Conservation (phyloP, 139 green algal genomes). For the Limnomonas spitsbergensis region DNA sequence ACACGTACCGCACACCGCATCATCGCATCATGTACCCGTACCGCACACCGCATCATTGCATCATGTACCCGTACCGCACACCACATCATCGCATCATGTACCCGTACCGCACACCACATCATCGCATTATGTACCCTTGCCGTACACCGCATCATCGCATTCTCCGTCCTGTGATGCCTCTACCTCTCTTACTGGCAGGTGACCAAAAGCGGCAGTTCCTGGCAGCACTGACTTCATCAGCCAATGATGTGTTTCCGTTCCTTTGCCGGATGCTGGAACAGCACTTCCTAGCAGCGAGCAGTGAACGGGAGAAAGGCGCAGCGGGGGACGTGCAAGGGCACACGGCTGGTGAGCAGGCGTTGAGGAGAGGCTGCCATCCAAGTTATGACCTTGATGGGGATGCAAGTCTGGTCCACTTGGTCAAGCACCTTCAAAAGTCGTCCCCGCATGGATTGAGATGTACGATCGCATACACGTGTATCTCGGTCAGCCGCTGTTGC, state of each 20-base stretch:
- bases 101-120: too few species aligned
- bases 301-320: conserved; percentile 25
- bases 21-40: too few species aligned
- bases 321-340: conserved; percentile 32
- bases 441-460: neutral
- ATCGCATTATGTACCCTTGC: too few species aligned
- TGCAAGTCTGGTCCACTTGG: neutral
- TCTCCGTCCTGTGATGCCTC: neutral
- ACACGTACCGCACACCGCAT: too few species aligned
- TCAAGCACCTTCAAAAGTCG: neutral
- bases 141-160: too few species aligned
- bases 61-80: too few species aligned
- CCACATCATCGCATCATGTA: too few species aligned
- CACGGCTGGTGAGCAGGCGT: conserved; percentile 31
- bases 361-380: neutral
- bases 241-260: conserved; percentile 61
- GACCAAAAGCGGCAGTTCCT: conserved; percentile 64
- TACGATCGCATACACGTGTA: neutral
- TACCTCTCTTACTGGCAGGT: conserved; percentile 15
- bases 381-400: neutral
- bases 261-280: conserved; percentile 52
- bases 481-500: neutral
- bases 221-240: conserved; percentile 44
- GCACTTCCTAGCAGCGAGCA: conserved; percentile 39
- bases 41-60: too few species aligned